phyloP scores from a whole-genome alignment of 345 rosid species.

The Eucalyptus leucophloia region DNA sequence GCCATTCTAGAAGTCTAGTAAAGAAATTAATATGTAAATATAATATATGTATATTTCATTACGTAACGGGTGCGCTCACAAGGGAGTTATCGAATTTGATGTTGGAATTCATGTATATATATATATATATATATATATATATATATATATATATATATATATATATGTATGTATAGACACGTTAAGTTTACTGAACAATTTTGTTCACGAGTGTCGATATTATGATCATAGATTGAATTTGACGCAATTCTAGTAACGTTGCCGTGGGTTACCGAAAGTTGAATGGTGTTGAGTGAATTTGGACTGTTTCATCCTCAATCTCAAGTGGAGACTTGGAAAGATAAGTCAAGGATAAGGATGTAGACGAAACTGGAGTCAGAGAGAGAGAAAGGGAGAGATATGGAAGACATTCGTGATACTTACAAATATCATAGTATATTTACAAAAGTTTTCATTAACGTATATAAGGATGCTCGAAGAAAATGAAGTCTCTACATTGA shows the following conservation, averaged over 20 bases:
- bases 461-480: neutral
- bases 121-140: fast-evolving
- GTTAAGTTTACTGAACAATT: neutral
- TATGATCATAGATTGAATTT: neutral
- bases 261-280: neutral
- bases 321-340: neutral
- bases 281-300: neutral
- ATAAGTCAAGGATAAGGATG: neutral
- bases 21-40: too few relatives aligned
- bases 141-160: too few relatives aligned
- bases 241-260: neutral
- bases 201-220: neutral
- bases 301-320: neutral
- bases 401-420: too few relatives aligned
- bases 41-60: too few relatives aligned
- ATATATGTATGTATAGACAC: neutral
- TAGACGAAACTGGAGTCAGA: neutral
- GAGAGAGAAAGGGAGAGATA: neutral
- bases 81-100: too few relatives aligned
- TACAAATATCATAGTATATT: neutral
- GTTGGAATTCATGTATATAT: too few relatives aligned
- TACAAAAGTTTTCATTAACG: neutral
- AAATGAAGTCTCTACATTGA: neutral
- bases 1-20: neutral
- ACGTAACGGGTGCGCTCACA: too few relatives aligned